These are phyloP conservation scores for Gaeumannomyces tritici DNA, from an alignment of 2,329 filamentous ascomycete genomes.

Conservation along the genomic window DNA sequence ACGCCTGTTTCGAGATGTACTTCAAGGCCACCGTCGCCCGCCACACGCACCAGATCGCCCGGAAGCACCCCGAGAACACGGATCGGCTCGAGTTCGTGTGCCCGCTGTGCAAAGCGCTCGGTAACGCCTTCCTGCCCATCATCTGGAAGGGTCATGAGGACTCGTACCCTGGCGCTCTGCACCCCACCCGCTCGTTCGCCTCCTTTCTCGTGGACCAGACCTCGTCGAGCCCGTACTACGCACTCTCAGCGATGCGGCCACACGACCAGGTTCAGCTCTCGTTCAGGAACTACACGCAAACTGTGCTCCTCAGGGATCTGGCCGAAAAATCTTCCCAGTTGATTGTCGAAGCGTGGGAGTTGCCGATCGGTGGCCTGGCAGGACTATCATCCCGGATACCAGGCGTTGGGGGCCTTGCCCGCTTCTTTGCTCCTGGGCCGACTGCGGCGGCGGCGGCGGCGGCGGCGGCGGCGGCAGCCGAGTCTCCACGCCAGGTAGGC, in stretches of 20 bases:
- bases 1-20: conserved; percentile 87
- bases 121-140: conserved; percentile 89
- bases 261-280: conserved; percentile 22
- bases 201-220: conserved; percentile 58
- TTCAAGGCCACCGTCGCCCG: conserved; percentile 73
- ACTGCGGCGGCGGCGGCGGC: neutral
- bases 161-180: conserved; percentile 65
- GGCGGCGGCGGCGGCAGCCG: neutral
- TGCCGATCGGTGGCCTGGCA: conserved; percentile 18
- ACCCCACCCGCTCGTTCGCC: conserved; percentile 46
- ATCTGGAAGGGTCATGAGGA: conserved; percentile 92
- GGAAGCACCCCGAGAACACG: conserved; percentile 81
- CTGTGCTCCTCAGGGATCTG: conserved; percentile 26
- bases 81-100: conserved; percentile 85
- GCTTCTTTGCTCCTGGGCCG: conserved; percentile 2
- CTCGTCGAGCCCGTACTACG: conserved; percentile 24
- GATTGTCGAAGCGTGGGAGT: conserved; percentile 33
- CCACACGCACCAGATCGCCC: conserved; percentile 85
- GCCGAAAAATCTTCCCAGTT: conserved; percentile 26
- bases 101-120: conserved; percentile 90
- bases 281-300: conserved; percentile 28
- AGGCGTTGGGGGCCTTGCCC: conserved; percentile 2
- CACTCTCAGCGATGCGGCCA: conserved; percentile 23
- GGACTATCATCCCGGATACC: conserved; percentile 15
- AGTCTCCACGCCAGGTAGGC: neutral